A percentile compares a stretch with the other conserved stretches of the same genome.
These are phyloP conservation scores for Discostella stelligera DNA, from an alignment of 352 stramenopile species.

Conservation along the genomic window DNA sequence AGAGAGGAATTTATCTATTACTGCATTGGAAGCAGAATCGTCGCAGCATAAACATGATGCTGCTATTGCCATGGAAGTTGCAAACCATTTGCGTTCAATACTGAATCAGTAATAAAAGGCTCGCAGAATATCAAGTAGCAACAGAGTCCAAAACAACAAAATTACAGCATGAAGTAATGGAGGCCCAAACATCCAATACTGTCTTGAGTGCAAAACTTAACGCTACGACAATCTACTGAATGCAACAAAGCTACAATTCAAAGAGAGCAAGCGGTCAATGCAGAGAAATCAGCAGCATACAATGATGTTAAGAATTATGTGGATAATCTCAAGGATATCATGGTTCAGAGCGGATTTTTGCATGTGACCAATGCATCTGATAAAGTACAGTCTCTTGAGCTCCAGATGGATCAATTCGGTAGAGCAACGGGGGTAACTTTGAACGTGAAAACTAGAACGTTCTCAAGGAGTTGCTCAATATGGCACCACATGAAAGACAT, in stretches of 20 bases:
- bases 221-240: background rate
- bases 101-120: slow-evolving; percentile 6
- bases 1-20: slow-evolving; percentile 16
- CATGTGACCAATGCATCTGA: background rate
- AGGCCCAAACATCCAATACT: slow-evolving; percentile 5
- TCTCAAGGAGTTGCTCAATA: background rate
- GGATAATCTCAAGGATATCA: background rate
- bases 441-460: slow-evolving; percentile 1
- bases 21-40: slow-evolving; percentile 11
- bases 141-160: slow-evolving; percentile 1
- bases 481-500: background rate
- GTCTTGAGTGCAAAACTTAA: slow-evolving; percentile 14
- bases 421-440: background rate
- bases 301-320: background rate
- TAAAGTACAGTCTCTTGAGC: slow-evolving; percentile 3
- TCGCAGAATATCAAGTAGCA: slow-evolving; percentile 1
- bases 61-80: slow-evolving; percentile 12
- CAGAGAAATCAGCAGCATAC: slow-evolving; percentile 7
- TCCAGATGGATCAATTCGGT: slow-evolving; percentile 9
- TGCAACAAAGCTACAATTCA: slow-evolving; percentile 10
- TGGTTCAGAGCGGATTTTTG: background rate
- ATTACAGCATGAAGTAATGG: slow-evolving; percentile 15
- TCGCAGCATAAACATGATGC: slow-evolving; percentile 15
- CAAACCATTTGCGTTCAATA: background rate
- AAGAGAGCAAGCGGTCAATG: slow-evolving; percentile 15